A percentile compares a stretch with the other conserved stretches of the same genome.
phyloP scores from a whole-genome alignment of 805 yeast genomes.

The Hermanozyma aechmeae region DNA sequence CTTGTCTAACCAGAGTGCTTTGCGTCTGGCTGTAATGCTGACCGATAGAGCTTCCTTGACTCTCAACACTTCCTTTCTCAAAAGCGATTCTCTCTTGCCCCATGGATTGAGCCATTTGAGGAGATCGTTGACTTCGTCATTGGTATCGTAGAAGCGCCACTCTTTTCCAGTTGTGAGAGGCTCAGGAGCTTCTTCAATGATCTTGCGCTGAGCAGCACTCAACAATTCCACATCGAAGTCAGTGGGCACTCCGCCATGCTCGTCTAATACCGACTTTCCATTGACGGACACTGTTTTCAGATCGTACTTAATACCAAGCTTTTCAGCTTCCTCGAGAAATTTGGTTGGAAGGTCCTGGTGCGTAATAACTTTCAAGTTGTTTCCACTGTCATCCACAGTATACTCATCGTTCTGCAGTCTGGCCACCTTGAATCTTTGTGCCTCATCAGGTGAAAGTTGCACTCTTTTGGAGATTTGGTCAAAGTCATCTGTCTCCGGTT shows the following conservation, averaged over 20 bases:
- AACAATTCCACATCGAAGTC: conserved; percentile 11
- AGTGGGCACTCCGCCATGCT: conserved; percentile 9
- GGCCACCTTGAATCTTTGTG: too few species aligned
- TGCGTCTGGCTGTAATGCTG: conserved; percentile 52
- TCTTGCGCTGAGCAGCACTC: conserved; percentile 43
- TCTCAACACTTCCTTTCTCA: conserved; percentile 50
- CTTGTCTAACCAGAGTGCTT: conserved; percentile 38
- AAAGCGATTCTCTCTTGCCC: conserved; percentile 63
- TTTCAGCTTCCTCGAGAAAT: not conserved
- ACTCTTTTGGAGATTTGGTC: too few species aligned
- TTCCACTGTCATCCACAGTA: too few species aligned
- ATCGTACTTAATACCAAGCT: too few species aligned
- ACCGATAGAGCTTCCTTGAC: conserved; percentile 43
- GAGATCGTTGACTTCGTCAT: conserved; percentile 47
- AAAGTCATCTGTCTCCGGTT: conserved; percentile 18
- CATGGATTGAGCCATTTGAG: conserved; percentile 62
- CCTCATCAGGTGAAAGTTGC: too few species aligned
- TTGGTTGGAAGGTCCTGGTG: too few species aligned
- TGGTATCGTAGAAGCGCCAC: conserved; percentile 67
- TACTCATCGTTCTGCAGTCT: too few species aligned
- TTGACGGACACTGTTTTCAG: too few species aligned
- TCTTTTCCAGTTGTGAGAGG: conserved; percentile 41
- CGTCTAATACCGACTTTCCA: too few species aligned
- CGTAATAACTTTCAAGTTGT: too few species aligned
- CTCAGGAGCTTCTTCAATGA: conserved; percentile 57